These are phyloP conservation scores for Colletotrichum zoysiae DNA, from an alignment of 2,329 filamentous ascomycete species.

Conservation along the genomic window DNA sequence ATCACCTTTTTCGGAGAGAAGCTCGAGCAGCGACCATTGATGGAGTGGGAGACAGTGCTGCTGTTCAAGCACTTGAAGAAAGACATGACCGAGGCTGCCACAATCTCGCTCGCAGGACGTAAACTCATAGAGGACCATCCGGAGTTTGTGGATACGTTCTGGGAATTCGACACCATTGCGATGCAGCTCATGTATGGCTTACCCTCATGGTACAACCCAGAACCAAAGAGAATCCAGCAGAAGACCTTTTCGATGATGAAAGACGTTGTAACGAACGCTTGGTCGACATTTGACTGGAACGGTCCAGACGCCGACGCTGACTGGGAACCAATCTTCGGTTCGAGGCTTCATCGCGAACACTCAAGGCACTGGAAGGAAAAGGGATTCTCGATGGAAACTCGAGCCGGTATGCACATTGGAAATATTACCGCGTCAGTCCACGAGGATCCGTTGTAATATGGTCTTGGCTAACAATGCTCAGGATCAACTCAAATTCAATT, in stretches of 20 bases:
- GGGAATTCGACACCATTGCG: slow-evolving; percentile 45
- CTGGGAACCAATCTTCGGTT: slow-evolving; percentile 49
- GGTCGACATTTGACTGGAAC: slow-evolving; percentile 42
- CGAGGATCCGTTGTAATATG: neutral
- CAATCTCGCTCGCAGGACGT: slow-evolving; percentile 44
- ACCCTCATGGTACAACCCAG: slow-evolving; percentile 43
- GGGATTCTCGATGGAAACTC: slow-evolving; percentile 39
- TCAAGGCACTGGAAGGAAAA: slow-evolving; percentile 42
- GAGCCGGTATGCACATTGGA: slow-evolving; percentile 30
- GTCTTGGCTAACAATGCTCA: neutral
- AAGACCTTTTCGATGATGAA: slow-evolving; percentile 20
- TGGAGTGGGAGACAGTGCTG: slow-evolving; percentile 40
- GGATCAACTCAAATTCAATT: slow-evolving; percentile 47
- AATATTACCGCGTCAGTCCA: slow-evolving; percentile 8
- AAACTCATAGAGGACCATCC: slow-evolving; percentile 45
- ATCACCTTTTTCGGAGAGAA: slow-evolving; percentile 29
- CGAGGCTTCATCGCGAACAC: slow-evolving; percentile 43
- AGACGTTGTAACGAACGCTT: slow-evolving; percentile 37
- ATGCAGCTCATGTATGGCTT: slow-evolving; percentile 43
- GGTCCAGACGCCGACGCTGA: slow-evolving; percentile 39
- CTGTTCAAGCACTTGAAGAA: slow-evolving; percentile 43
- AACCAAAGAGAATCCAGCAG: slow-evolving; percentile 40
- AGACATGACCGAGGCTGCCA: slow-evolving; percentile 44
- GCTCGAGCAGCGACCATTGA: slow-evolving; percentile 34
- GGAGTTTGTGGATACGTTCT: slow-evolving; percentile 44